Evolutionary conservation across 2,329 filamentous ascomycete species (phyloP).

Genomic region (Aspergillus hiratsukae): DNA sequence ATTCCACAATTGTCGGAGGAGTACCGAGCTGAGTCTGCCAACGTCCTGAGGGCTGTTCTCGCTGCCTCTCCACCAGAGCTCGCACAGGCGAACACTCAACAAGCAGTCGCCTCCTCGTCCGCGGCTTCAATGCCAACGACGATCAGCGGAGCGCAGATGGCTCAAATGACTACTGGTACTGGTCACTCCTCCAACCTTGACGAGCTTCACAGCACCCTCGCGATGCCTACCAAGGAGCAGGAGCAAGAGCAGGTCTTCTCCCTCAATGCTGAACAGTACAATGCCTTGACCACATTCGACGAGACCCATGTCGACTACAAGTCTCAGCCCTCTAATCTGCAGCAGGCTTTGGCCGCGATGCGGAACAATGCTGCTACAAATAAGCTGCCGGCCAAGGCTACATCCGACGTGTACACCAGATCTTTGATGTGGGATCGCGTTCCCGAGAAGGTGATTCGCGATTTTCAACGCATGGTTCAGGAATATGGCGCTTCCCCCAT

Average conservation of each 20-base stretch:
- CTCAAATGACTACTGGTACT: slow-evolving; percentile 32
- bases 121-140: slow-evolving; percentile 26
- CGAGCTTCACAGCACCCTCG: slow-evolving; percentile 63
- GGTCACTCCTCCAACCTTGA: slow-evolving; percentile 47
- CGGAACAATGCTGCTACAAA: slow-evolving; percentile 65
- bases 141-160: slow-evolving; percentile 37
- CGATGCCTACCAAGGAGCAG: slow-evolving; percentile 75
- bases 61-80: slow-evolving; percentile 41
- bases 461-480: slow-evolving; percentile 87
- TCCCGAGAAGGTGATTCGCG: slow-evolving; percentile 81
- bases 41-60: slow-evolving; percentile 45
- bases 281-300: slow-evolving; percentile 70
- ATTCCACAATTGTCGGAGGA: slow-evolving; percentile 47
- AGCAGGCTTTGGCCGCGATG: slow-evolving; percentile 72
- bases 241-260: slow-evolving; percentile 84
- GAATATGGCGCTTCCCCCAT: slow-evolving; percentile 53
- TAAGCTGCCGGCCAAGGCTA: slow-evolving; percentile 46
- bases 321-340: slow-evolving; percentile 38
- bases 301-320: slow-evolving; percentile 40
- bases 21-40: slow-evolving; percentile 45
- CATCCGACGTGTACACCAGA: slow-evolving; percentile 86
- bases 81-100: slow-evolving; percentile 48
- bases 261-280: slow-evolving; percentile 82
- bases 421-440: slow-evolving; percentile 94
- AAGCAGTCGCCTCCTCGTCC: slow-evolving; percentile 22